Evolutionary conservation across 1,284 basidiomycete species (phyloP), one percentile per base, ranked within the genome.

Genomic region (Lignosus rhinocerotis): DNA sequence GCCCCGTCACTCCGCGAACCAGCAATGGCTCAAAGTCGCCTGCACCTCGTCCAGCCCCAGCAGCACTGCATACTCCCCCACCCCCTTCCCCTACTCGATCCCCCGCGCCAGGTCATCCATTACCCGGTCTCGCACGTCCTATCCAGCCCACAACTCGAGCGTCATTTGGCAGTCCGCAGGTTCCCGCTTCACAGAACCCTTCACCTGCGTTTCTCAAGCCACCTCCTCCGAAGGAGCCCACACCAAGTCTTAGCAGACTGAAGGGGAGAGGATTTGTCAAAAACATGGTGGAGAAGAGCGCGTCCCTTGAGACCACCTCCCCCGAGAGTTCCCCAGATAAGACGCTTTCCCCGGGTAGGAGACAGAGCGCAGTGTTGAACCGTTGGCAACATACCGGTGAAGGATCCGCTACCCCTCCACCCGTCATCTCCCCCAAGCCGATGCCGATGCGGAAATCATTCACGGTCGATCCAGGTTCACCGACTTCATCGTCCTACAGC

Each of bases 221-320:
- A 0, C 76, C 82, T 2, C 66, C 78, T 5, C 70, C 77, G 50
- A 92, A 92, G 67, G 89, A 90, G 52, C 82, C 83, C 5, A 91
- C 90, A 2, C 91, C 91, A 2, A 91, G 88, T 68, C 82, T 93
- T 31, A 92, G 88, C 63, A 76, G 89, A 57, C 73, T 93, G n/a
- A 84, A 92, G 66, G 91, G 91, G 7, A 84, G 90, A 44, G 90
- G 90, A 1, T 92, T 93, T 67, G 90, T 93, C 7, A 86, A 89
- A 71, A 90, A 81, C 64, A 84, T 91, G 75, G 86, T 93, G 33
- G 85, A 87, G 72, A 85, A 80, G 39, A 89, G 81, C 65, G 76
- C 80, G 17, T 76, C 82, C 60, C 70, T 86, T 3, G 79, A 81
- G 61, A 62, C 67, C 12, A 46, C 25, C 10, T 49, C 63, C 1